phyloP scores from a whole-genome alignment of 2,329 filamentous ascomycete species.

The Erysiphe pulchra region DNA sequence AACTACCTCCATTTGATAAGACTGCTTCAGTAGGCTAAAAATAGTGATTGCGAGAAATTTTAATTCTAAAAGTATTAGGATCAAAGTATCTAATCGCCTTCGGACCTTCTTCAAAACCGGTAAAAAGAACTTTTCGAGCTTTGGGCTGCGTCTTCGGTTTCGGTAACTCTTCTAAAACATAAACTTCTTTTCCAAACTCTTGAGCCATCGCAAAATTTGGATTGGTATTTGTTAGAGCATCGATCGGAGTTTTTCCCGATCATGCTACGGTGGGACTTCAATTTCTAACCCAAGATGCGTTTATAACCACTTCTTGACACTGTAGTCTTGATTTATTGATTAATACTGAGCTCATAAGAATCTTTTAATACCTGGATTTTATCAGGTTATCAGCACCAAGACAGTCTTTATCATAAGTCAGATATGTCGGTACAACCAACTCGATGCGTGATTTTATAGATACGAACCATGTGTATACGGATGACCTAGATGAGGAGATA shows the following conservation, averaged over 20 bases:
- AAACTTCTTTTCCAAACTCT: conserved; percentile 1
- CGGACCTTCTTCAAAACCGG: background rate
- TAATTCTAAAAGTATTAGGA: background rate
- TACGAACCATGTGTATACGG: background rate
- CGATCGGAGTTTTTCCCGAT: background rate
- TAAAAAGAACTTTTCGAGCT: background rate
- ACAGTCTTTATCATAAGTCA: too few species aligned
- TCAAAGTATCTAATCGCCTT: conserved; percentile 1
- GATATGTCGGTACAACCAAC: too few species aligned
- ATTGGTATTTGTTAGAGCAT: background rate
- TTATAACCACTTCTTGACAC: background rate
- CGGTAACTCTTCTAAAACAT: background rate
- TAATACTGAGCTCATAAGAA: too few species aligned
- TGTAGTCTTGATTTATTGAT: background rate
- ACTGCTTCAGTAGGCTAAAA: background rate
- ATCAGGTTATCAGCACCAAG: too few species aligned
- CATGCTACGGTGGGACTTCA: background rate
- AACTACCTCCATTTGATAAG: background rate
- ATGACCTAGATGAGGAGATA: background rate
- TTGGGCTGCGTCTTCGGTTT: background rate
- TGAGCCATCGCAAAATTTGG: background rate
- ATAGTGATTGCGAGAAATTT: background rate
- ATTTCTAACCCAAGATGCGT: background rate
- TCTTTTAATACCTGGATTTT: too few species aligned
- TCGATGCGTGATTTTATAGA: too few species aligned